Evolutionary conservation across 257 asterid species (phyloP), one percentile per base, ranked within the genome.

Genomic region (Linaria vulgaris): DNA sequence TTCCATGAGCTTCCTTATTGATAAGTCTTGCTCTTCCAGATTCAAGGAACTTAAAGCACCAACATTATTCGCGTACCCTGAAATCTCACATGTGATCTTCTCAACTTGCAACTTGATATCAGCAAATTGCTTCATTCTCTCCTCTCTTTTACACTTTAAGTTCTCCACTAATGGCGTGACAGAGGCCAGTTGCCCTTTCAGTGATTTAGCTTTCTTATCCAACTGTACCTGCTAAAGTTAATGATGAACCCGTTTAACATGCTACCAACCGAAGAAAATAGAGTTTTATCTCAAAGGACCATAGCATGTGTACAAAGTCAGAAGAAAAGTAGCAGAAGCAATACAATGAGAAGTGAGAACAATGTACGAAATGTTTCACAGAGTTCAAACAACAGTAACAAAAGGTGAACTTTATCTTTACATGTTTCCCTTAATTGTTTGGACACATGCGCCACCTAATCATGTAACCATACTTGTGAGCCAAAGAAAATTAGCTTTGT

Each of bases 61-160:
- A 50, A 68, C 59, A 58, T 66, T 59, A 61, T 78, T 74, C 67
- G 88, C 80, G 56, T 77, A 77, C 60, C 95, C 97, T 37, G 94
- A 87, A 70, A 92, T 85, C 77, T 92, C 99, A 16, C 63, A 63
- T 7, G 70, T 64, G 46, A 92, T 90, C 81, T 92, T 92, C 77
- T 87, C 99, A 48, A 92, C 86, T 76, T 92, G 95, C 7, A 74
- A 69, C 86, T 73, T 89, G 58, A 89, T 75, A 38, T 92, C 97
- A 34, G 80, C 67, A 60, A 89, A 83, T 68, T 92, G 95, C 75
- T 85, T 89, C 79, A 81, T 64, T 51, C 97, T 79, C 65, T 85
- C 97, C 60, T 85, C 94, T 71, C 83, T 92, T 67, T 82, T 81
- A 39, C 61, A 72, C 76, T 81, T 87, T 68, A 92, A 74, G 74